Conservation (phyloP, 1,284 basidiomycete genomes). For the Sporisorium graminicola region DNA sequence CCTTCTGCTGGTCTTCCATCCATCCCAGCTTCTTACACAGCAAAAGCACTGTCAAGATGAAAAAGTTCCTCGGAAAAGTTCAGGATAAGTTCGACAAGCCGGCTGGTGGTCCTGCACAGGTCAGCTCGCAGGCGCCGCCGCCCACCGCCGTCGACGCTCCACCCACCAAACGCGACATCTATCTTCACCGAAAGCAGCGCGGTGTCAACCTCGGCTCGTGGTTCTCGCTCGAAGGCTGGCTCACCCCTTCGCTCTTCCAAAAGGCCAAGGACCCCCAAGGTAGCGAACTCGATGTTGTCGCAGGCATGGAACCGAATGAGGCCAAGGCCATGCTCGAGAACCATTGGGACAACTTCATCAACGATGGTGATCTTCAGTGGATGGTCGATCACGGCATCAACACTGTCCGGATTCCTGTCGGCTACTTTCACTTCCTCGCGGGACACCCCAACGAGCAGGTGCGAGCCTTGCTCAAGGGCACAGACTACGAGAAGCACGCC, state of each 20-base stretch:
- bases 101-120: background rate
- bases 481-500: conserved; percentile 78
- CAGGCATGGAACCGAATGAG: conserved; percentile 71
- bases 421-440: conserved; percentile 79
- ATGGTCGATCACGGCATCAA: conserved; percentile 82
- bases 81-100: conserved; percentile 37
- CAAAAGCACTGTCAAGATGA: conserved; percentile 34
- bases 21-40: background rate
- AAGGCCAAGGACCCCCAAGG: conserved; percentile 53
- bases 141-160: conserved; percentile 35
- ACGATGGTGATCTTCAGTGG: conserved; percentile 74
- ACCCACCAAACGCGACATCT: conserved; percentile 71
- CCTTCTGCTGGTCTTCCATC: background rate
- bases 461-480: conserved; percentile 75
- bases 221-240: conserved; percentile 67
- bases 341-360: conserved; percentile 79
- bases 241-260: conserved; percentile 67
- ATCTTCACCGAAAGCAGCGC: conserved; percentile 80
- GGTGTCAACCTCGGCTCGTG: conserved; percentile 83
- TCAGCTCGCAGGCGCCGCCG: conserved; percentile 26
- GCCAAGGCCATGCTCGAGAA: conserved; percentile 78
- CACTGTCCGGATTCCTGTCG: conserved; percentile 83
- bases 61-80: conserved; percentile 47
- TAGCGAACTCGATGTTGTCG: conserved; percentile 77
- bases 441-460: conserved; percentile 78